Conservation (phyloP, 2,329 filamentous ascomycete genomes). For the Nigrospora sphaerica region DNA sequence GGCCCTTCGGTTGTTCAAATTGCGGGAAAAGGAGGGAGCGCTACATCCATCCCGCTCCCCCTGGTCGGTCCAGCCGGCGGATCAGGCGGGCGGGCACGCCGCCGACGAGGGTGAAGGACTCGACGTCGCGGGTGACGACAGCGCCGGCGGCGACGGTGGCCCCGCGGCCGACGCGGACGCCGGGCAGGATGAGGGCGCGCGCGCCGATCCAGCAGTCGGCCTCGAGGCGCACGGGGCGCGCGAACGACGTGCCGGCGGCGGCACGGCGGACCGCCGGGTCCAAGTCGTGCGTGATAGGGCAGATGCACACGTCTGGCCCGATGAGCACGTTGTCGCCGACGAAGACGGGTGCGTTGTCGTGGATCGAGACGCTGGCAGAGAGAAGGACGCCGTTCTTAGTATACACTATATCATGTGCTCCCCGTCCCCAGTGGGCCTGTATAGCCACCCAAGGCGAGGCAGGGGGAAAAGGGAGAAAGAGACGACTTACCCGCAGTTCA, state of each 20-base stretch:
- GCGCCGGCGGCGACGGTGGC: background rate
- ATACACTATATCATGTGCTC: no score
- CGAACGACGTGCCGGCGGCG: background rate
- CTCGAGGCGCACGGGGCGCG: background rate
- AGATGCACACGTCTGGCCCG: background rate
- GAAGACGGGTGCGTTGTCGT: background rate
- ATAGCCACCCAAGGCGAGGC: no score
- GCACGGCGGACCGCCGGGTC: background rate
- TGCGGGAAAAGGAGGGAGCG: no score
- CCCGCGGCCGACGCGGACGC: background rate
- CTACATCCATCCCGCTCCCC: no score
- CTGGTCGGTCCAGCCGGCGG: background rate
- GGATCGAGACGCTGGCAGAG: background rate
- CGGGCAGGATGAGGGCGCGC: background rate
- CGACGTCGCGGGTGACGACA: background rate
- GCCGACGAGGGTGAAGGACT: background rate
- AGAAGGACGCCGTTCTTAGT: no score
- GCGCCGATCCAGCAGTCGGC: constrained; percentile 1
- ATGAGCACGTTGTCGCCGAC: background rate
- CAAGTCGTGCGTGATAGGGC: background rate
- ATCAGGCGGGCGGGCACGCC: background rate
- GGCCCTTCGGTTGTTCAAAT: no score
- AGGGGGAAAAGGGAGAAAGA: no score
- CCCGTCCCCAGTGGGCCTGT: no score
- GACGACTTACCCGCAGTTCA: no score